Base-by-base conservation (phyloP, 1,284 basidiomycete species). In the Ceratobasidium sp. region DNA sequence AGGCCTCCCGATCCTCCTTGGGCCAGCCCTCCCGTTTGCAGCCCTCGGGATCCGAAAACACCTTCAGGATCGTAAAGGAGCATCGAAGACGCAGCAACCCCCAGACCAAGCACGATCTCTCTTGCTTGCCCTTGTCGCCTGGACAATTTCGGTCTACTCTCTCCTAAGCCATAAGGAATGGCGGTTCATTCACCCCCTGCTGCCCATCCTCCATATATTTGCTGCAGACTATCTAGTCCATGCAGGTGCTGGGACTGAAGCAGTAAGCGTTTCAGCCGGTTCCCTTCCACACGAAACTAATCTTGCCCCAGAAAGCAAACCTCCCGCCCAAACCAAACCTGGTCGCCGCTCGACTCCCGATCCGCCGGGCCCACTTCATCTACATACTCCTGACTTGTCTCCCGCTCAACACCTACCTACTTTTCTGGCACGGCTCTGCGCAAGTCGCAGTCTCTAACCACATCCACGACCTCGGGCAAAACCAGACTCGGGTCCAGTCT, bases 121-220 rank as follows among this genome's bases (percentile, higher is more conserved):
- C 13, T 81, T 92, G 74, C 78, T 88, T 0, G 81, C 80, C 1
- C 81, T 86, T 3, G 74, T 89, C 1, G 73, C 80, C 17, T 91
- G 92, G 86, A 89, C 89, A 0, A 79, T 90, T n/a, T 75, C 76
- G 0, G 77, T 89, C 6, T 92, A 95, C 75, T 98, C 96, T 0
- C 75, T 91, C 12, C 84, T 91, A 6, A 87, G 90, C 1, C 94
- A 97, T 79, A 99, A 98, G 74, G 97, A 99, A 82, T 98, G 95
- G 91, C 83, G 97, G 2, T 99, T 99, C 79, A 80, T 99, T 2
- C 96, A 98, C 74, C 95, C 96, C 0, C 77, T 98, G 3, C 81
- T 98, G 0, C 95, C 96, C 0, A 79, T 93, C n/a, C 80, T 97
- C 47, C 88, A 96, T 72, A 75, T 96, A 27, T 84, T 97, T 68